Percentiles rank a stretch among this genome's conserved stretches.
Conservation (phyloP, 1,284 basidiomycete species). For the Pseudomicrostroma phylloplanum region DNA sequence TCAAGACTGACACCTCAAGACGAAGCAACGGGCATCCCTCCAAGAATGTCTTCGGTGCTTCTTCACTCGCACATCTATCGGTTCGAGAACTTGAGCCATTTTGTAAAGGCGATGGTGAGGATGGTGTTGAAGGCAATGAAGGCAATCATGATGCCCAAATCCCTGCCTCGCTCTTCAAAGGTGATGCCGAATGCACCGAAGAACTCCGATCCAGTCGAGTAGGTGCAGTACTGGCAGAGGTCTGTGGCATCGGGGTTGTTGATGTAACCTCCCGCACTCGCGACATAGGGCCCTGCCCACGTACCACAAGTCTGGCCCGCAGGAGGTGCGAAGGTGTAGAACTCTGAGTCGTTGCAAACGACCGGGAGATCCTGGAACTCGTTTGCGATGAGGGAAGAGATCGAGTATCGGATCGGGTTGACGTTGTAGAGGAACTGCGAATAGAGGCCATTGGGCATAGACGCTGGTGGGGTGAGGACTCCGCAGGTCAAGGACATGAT, state of each 20-base stretch:
- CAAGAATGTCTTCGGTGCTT: no score
- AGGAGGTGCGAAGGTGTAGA: constrained; percentile 61
- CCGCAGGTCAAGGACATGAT: constrained; percentile 51
- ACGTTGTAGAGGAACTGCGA: constrained; percentile 40
- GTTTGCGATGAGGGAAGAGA: constrained; percentile 62
- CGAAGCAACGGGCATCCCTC: no score
- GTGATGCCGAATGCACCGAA: constrained; percentile 64
- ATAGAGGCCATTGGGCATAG: constrained; percentile 29
- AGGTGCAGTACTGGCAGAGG: constrained; percentile 69
- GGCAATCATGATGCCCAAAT: constrained; percentile 34
- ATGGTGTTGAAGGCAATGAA: constrained; percentile 34
- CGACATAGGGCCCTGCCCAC: constrained; percentile 52
- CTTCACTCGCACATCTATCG: constrained; percentile 8
- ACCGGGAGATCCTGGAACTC: constrained; percentile 71
- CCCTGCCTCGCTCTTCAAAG: constrained; percentile 52
- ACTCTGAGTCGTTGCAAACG: constrained; percentile 64
- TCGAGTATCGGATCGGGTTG: constrained; percentile 36
- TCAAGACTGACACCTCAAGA: no score
- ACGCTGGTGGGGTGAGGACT: constrained; percentile 63
- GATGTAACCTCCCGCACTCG: constrained; percentile 69
- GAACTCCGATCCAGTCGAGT: constrained; percentile 65
- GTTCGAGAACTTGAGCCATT: constrained; percentile 30
- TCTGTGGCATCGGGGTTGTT: constrained; percentile 63
- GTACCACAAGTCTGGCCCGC: constrained; percentile 65
- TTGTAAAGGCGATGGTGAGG: constrained; percentile 20